phyloP scores from a whole-genome alignment of 202 grass and related monocot genomes.

The Setaria italica region DNA sequence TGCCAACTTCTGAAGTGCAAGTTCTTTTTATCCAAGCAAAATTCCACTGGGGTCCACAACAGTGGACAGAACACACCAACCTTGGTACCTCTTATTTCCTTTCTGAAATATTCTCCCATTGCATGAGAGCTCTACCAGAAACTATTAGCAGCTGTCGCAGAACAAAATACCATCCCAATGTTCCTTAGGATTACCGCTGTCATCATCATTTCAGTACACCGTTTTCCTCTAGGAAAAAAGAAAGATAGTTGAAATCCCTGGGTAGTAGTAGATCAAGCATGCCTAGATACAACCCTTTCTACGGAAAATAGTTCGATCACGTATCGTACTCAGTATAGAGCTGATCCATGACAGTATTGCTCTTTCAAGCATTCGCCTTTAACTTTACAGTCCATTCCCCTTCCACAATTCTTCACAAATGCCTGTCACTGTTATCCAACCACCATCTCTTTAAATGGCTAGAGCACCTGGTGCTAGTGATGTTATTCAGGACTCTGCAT shows the following conservation, averaged over 20 bases:
- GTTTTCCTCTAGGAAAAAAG: conserved; percentile 3
- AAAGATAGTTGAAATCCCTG: neutral
- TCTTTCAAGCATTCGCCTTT: conserved; percentile 36
- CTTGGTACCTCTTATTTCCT: conserved; percentile 7
- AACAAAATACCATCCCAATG: conserved; percentile 30
- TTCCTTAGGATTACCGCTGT: neutral
- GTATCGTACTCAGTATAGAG: conserved; percentile 13
- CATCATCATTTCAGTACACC: neutral
- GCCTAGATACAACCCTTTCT: neutral
- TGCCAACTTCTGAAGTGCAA: conserved; percentile 50
- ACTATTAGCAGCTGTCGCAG: conserved; percentile 10
- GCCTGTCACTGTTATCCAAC: conserved; percentile 82
- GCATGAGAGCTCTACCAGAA: conserved; percentile 37
- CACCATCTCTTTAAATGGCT: conserved; percentile 62
- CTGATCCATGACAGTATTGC: conserved; percentile 27
- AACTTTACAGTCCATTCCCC: conserved; percentile 31
- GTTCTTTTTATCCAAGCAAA: conserved; percentile 51
- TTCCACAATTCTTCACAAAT: conserved; percentile 56
- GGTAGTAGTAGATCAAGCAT: conserved; percentile 21
- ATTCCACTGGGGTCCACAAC: conserved; percentile 18
- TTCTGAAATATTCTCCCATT: conserved; percentile 28
- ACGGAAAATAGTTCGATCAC: conserved; percentile 5
- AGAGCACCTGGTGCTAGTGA: conserved; percentile 71
- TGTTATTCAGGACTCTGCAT: conserved; percentile 35
- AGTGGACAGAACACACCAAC: conserved; percentile 29